These are phyloP conservation scores for Rheum nobile DNA, from an alignment of 148 eudicot species.

Conservation along the genomic window DNA sequence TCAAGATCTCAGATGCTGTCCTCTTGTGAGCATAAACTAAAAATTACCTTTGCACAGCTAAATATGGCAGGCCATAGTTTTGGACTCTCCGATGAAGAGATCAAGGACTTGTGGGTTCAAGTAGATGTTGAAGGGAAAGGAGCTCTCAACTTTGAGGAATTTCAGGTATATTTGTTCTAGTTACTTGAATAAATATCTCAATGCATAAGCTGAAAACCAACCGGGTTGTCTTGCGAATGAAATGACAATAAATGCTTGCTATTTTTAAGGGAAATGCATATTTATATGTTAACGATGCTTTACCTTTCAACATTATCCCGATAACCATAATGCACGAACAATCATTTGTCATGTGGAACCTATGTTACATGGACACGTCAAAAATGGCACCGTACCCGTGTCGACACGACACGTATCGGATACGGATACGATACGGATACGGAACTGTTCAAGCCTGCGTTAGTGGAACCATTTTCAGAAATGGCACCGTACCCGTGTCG, in stretches of 20 bases:
- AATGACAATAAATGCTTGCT: no score
- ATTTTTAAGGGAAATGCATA: background rate
- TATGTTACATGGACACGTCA: no score
- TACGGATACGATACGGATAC: no score
- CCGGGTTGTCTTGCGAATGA: background rate
- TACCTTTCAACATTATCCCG: no score
- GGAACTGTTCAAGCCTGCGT: no score
- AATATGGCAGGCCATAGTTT: slow-evolving; percentile 58
- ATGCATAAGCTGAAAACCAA: background rate
- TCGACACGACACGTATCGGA: no score
- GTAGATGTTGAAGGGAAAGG: slow-evolving; percentile 93
- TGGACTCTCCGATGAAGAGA: slow-evolving; percentile 70
- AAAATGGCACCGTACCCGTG: no score
- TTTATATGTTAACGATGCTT: no score
- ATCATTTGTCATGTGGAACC: no score
- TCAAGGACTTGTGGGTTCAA: slow-evolving; percentile 84
- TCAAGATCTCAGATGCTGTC: background rate
- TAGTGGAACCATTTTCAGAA: no score
- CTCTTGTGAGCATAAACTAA: background rate
- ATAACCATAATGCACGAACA: no score
- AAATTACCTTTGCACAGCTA: slow-evolving; percentile 41
- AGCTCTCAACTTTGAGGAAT: slow-evolving; percentile 65
- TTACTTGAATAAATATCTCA: background rate
- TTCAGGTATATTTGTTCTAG: slow-evolving; percentile 38
- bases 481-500: no score